A percentile compares a stretch with the other conserved stretches of the same genome.
Conservation (phyloP, 1,284 basidiomycete genomes). For the Ustilago bromivora region DNA sequence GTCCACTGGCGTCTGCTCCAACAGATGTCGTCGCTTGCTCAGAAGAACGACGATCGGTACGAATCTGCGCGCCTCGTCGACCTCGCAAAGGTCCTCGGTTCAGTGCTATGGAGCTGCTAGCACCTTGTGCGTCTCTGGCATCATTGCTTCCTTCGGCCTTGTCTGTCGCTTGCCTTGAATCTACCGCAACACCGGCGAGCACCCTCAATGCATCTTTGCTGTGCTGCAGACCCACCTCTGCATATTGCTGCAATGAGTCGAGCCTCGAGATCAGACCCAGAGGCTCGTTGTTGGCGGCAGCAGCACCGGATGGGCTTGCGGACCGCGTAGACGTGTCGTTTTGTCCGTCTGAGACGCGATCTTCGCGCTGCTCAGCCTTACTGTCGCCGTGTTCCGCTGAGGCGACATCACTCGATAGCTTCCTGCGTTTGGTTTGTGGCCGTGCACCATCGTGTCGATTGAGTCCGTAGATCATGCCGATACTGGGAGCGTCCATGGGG, state of each 20-base stretch:
- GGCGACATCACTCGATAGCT: slow-evolving; percentile 12
- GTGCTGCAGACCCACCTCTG: slow-evolving; percentile 48
- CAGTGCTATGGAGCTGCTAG: background rate
- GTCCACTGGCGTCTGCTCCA: background rate
- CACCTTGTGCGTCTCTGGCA: slow-evolving; percentile 1
- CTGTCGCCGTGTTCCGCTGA: background rate
- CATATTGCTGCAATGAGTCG: slow-evolving; percentile 48
- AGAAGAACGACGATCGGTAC: slow-evolving; percentile 7
- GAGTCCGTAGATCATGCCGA: slow-evolving; percentile 53
- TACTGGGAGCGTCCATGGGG: slow-evolving; percentile 43
- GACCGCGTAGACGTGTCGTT: slow-evolving; percentile 10
- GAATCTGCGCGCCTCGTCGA: slow-evolving; percentile 1
- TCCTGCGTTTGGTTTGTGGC: slow-evolving; percentile 26
- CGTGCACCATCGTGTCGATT: slow-evolving; percentile 30
- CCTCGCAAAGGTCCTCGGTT: background rate
- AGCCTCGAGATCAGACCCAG: slow-evolving; percentile 25
- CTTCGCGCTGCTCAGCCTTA: slow-evolving; percentile 5
- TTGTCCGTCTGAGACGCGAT: slow-evolving; percentile 12
- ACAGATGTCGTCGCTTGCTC: slow-evolving; percentile 13
- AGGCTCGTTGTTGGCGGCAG: slow-evolving; percentile 12
- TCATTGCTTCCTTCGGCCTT: slow-evolving; percentile 9
- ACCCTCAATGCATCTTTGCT: slow-evolving; percentile 51
- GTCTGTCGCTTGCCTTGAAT: slow-evolving; percentile 31
- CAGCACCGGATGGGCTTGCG: slow-evolving; percentile 16
- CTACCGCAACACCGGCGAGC: slow-evolving; percentile 49